Percentiles rank a stretch among this genome's conserved stretches.
Evolutionary conservation across 2,329 filamentous ascomycete genomes (phyloP).

Genomic region (Phoma sp.): DNA sequence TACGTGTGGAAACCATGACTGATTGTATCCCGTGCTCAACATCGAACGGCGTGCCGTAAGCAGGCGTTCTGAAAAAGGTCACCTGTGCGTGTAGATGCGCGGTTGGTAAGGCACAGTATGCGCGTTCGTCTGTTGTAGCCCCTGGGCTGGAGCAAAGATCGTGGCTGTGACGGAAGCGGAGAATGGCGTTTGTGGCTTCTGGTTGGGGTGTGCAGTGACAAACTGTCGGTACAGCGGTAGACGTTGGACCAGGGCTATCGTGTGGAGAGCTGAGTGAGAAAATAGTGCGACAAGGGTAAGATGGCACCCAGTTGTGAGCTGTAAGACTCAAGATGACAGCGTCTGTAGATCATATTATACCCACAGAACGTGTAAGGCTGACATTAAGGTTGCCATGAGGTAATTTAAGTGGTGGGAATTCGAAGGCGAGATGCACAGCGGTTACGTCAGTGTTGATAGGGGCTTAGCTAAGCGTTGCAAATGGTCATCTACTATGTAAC

Average conservation of each 20-base stretch:
- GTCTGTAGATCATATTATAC: not conserved
- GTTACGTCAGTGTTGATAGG: constrained; percentile 3
- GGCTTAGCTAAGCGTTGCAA: no score
- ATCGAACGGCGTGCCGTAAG: not conserved
- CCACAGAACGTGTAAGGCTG: constrained; percentile 10
- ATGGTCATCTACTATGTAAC: no score
- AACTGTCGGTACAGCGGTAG: constrained; percentile 10
- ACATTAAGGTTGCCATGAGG: constrained; percentile 3
- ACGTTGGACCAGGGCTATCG: constrained; percentile 3
- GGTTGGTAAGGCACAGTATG: not conserved
- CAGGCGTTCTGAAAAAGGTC: not conserved
- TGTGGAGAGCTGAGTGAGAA: constrained; percentile 17
- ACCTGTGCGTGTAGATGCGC: not conserved
- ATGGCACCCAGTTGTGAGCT: not conserved
- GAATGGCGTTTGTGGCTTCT: constrained; percentile 10
- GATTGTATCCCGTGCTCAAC: not conserved
- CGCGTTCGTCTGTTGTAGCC: not conserved
- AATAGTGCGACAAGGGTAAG: not conserved
- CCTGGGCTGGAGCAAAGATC: not conserved
- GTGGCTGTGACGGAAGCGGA: constrained; percentile 7
- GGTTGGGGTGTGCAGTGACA: constrained; percentile 2
- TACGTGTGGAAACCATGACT: constrained; percentile 23
- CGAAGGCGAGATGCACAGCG: not conserved
- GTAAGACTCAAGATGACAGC: not conserved
- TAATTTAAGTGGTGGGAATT: not conserved